These are phyloP conservation scores for Phialemoniopsis sp. DNA, from an alignment of 2,329 filamentous ascomycete genomes.

Conservation along the genomic window DNA sequence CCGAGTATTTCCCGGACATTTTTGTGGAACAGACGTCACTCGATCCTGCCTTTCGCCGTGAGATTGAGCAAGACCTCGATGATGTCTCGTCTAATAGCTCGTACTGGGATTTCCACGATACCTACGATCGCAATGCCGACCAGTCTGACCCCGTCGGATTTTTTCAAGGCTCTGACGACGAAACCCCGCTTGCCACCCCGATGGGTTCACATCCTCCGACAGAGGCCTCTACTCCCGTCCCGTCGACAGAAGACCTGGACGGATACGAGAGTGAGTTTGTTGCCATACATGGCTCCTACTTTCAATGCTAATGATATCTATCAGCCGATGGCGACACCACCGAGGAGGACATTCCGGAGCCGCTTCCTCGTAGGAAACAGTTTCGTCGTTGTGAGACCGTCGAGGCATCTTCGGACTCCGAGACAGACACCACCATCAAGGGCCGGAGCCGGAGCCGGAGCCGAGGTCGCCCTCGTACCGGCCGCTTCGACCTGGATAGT, in stretches of 20 bases:
- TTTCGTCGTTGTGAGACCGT: conserved; percentile 22
- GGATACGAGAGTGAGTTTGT: conserved; percentile 56
- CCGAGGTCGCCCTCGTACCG: conserved; percentile 48
- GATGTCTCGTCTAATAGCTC: conserved; percentile 54
- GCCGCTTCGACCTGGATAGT: conserved; percentile 50
- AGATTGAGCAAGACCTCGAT: conserved; percentile 65
- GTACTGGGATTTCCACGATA: conserved; percentile 60
- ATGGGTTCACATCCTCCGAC: conserved; percentile 24
- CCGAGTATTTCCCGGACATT: conserved; percentile 70
- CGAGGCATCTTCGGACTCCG: conserved; percentile 44
- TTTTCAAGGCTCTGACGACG: conserved; percentile 31
- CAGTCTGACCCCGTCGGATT: conserved; percentile 20
- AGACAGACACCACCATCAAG: conserved; percentile 40
- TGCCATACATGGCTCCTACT: conserved; percentile 8
- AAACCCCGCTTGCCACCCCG: conserved; percentile 37
- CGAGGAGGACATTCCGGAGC: conserved; percentile 53
- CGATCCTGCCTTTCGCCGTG: conserved; percentile 67
- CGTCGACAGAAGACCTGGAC: conserved; percentile 39
- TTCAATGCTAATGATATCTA: conserved; percentile 29
- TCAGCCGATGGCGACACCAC: conserved; percentile 59
- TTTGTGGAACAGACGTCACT: conserved; percentile 73
- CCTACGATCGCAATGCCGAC: conserved; percentile 26
- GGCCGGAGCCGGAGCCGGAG: conserved; percentile 26
- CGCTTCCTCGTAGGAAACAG: conserved; percentile 42
- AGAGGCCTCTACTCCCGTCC: conserved; percentile 24